phyloP scores from a whole-genome alignment of 129 eudicot genomes.

The Lonicera japonica region DNA sequence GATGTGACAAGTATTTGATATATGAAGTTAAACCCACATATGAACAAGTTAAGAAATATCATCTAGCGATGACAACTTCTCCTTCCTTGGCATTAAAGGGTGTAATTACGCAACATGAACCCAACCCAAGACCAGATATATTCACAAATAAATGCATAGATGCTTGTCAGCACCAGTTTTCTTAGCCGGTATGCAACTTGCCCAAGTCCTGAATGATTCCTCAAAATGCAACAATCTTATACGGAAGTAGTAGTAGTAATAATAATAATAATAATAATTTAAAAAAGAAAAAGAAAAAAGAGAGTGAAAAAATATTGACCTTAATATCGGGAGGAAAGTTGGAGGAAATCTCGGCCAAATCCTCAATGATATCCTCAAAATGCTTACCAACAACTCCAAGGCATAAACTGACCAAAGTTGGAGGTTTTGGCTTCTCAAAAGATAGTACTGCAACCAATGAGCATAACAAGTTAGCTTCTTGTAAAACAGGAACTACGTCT shows the following conservation, averaged over 20 bases:
- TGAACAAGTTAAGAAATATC: background rate
- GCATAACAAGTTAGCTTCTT: conserved; percentile 9
- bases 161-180: too few species aligned
- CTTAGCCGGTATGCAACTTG: background rate
- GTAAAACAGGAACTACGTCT: background rate
- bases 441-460: conserved; percentile 34
- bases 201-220: background rate
- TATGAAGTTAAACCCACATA: background rate
- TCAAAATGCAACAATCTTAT: background rate
- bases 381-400: conserved; percentile 63
- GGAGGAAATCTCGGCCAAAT: conserved; percentile 43
- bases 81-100: background rate
- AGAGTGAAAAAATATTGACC: conserved; percentile 37
- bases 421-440: conserved; percentile 47
- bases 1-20: too few species aligned
- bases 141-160: too few species aligned
- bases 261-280: too few species aligned
- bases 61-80: background rate
- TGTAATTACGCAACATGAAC: background rate
- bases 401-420: conserved; percentile 73
- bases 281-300: background rate
- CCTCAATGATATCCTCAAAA: conserved; percentile 75
- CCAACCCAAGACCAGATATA: background rate
- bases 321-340: conserved; percentile 65
- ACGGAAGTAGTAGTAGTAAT: too few species aligned